phyloP scores from a whole-genome alignment of 345 rosid genomes.

The Eucalyptus regnans region DNA sequence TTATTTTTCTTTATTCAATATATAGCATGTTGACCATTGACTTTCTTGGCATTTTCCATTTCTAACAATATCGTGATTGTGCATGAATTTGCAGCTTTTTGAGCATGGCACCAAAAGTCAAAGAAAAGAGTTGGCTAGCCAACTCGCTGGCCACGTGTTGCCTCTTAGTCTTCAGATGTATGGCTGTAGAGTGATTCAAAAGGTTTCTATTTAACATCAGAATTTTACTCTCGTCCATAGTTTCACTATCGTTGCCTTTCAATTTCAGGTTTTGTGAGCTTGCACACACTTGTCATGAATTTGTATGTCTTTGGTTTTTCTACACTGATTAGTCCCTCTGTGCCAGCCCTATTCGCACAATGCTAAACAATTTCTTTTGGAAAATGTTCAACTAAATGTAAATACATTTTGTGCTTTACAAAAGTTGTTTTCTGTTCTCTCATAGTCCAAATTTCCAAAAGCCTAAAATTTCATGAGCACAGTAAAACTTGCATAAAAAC shows the following conservation, averaged over 20 bases:
- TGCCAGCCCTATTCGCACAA: background rate
- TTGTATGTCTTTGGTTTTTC: background rate
- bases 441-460: background rate
- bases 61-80: background rate
- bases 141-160: constrained; percentile 76
- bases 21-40: background rate
- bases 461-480: background rate
- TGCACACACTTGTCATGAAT: background rate
- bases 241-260: background rate
- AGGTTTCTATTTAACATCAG: constrained; percentile 33
- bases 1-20: background rate
- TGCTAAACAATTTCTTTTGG: background rate
- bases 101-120: constrained; percentile 81
- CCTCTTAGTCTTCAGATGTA: constrained; percentile 95
- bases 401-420: background rate
- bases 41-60: background rate
- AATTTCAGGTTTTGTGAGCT: background rate
- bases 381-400: background rate
- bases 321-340: background rate
- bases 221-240: background rate
- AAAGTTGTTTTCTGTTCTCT: background rate
- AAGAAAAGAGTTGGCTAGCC: constrained; percentile 69
- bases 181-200: constrained; percentile 98
- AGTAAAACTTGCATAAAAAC: background rate
- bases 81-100: constrained; percentile 54